Evolutionary conservation across 2,329 filamentous ascomycete species (phyloP).

Genomic region (Paraphoma chrysanthemicola): DNA sequence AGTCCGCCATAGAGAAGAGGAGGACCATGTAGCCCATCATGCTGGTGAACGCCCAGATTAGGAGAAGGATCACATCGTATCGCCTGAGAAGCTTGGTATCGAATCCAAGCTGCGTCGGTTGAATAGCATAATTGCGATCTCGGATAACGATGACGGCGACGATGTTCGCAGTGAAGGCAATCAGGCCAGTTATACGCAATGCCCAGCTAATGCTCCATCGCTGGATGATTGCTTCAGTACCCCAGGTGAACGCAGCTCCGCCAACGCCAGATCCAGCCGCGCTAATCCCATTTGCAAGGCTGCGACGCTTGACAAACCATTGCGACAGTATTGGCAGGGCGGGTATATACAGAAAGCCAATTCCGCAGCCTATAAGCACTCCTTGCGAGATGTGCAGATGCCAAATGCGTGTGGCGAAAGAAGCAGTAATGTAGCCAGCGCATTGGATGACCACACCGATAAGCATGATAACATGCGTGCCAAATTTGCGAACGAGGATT

Average conservation of each 20-base stretch:
- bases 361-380: slow-evolving; percentile 48
- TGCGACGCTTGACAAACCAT: slow-evolving; percentile 51
- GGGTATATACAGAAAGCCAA: slow-evolving; percentile 52
- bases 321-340: slow-evolving; percentile 48
- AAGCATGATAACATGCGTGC: slow-evolving; percentile 38
- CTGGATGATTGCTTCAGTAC: slow-evolving; percentile 48
- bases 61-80: slow-evolving; percentile 46
- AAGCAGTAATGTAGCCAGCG: slow-evolving; percentile 46
- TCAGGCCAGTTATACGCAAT: slow-evolving; percentile 50
- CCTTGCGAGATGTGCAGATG: slow-evolving; percentile 53
- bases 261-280: slow-evolving; percentile 51
- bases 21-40: slow-evolving; percentile 58
- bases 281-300: slow-evolving; percentile 51
- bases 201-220: slow-evolving; percentile 48
- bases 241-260: slow-evolving; percentile 42
- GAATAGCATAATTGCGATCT: slow-evolving; percentile 43
- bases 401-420: slow-evolving; percentile 48
- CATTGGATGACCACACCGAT: slow-evolving; percentile 43
- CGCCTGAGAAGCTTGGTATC: slow-evolving; percentile 45
- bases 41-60: slow-evolving; percentile 53
- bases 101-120: slow-evolving; percentile 45
- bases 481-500: slow-evolving; percentile 29
- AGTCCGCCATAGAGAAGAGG: slow-evolving; percentile 58
- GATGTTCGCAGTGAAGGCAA: slow-evolving; percentile 35
- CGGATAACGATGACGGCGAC: slow-evolving; percentile 39